phyloP scores from a whole-genome alignment of 1,284 basidiomycete species.

The Trichosporon sp. region DNA sequence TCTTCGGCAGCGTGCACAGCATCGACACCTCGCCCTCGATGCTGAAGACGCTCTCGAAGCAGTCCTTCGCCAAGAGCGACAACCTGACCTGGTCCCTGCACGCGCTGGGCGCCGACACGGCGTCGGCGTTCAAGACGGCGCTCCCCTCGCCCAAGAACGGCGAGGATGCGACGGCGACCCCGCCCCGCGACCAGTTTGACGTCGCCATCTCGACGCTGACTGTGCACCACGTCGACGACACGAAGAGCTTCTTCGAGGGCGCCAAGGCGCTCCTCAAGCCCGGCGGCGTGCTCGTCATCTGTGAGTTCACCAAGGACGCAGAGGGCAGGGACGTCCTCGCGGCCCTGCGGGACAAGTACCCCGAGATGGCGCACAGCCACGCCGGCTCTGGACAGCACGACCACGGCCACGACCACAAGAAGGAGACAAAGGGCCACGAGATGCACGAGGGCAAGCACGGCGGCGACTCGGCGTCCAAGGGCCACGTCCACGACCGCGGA shows the following conservation, averaged over 20 bases:
- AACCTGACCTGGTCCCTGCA: conserved; percentile 32
- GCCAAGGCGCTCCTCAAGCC: conserved; percentile 27
- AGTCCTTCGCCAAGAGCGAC: conserved; percentile 21
- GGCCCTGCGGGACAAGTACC: conserved; percentile 4
- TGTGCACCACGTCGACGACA: conserved; percentile 44
- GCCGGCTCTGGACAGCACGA: background rate
- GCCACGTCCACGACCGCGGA: conserved; percentile 33
- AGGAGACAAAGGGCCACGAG: background rate
- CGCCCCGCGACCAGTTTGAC: conserved; percentile 38
- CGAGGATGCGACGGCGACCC: conserved; percentile 28
- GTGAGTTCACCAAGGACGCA: conserved; percentile 30
- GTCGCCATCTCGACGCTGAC: conserved; percentile 44
- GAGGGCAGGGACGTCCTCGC: conserved; percentile 28
- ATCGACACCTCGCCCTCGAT: conserved; percentile 46
- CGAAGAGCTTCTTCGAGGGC: conserved; percentile 24
- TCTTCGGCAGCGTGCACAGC: conserved; percentile 41
- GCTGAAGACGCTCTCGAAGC: conserved; percentile 37
- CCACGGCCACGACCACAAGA: background rate
- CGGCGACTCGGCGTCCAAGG: conserved; percentile 7
- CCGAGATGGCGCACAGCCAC: background rate
- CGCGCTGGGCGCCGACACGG: conserved; percentile 32
- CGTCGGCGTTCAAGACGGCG: conserved; percentile 25
- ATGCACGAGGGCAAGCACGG: conserved; percentile 12
- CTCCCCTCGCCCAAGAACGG: conserved; percentile 34
- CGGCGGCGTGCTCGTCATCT: conserved; percentile 26